Conservation (phyloP, 1,284 basidiomycete genomes). For the Irpex rosettiformis region DNA sequence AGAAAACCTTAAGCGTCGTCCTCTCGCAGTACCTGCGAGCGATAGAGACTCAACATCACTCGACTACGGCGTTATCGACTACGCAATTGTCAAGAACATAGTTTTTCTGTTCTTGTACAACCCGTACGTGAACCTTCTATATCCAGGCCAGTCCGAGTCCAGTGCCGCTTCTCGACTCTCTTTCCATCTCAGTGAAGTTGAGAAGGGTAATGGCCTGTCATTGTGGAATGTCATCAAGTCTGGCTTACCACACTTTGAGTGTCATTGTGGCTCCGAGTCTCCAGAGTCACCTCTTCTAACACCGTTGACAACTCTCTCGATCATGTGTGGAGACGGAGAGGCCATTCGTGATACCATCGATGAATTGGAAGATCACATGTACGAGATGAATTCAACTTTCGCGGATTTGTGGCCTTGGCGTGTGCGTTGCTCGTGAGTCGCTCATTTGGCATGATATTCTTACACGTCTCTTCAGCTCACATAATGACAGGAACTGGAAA, state of each 20-base stretch:
- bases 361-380: slow-evolving; percentile 2
- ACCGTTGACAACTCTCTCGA: not conserved
- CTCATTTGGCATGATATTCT: not conserved
- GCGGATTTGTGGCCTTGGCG: slow-evolving; percentile 8
- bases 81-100: slow-evolving; percentile 2
- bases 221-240: slow-evolving; percentile 3
- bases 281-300: not conserved
- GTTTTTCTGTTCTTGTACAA: slow-evolving; percentile 14
- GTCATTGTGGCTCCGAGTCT: not conserved
- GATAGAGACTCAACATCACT: not conserved
- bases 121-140: slow-evolving; percentile 5
- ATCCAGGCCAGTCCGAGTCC: no score
- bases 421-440: slow-evolving; percentile 7
- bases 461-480: not conserved
- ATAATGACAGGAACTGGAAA: slow-evolving; percentile 14
- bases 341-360: slow-evolving; percentile 4
- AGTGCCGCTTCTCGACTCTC: slow-evolving; percentile 2
- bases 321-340: slow-evolving; percentile 9
- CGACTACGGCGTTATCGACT: slow-evolving; percentile 17
- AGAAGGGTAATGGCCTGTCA: slow-evolving; percentile 6
- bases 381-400: slow-evolving; percentile 3
- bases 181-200: slow-evolving; percentile 1
- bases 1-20: slow-evolving; percentile 4
- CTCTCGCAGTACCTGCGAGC: slow-evolving; percentile 1
- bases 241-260: not conserved